Base-by-base conservation (phyloP, 208 protist genomes). In the Leishmania arabica region DNA sequence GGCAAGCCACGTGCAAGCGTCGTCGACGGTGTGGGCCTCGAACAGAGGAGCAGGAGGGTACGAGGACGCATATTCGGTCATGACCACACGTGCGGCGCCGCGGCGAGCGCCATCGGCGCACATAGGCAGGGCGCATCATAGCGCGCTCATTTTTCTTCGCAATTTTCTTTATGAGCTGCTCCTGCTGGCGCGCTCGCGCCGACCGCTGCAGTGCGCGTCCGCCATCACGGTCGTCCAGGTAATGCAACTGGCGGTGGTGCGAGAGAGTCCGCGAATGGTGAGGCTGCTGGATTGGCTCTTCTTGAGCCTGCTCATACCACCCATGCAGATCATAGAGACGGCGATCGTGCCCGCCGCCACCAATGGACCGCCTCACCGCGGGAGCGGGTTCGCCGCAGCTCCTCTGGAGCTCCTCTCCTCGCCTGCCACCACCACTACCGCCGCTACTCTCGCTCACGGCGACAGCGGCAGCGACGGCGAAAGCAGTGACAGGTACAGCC, bases 1-100 rank as follows among this genome's bases (percentile, higher is more conserved):
- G 17, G 49, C 65, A 5, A 70, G 53, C 27, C 54, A 77, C 13
- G 54, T 40, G n/a, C 80, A 84, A 66, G 75, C 75, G 19, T 80
- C 74, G 56, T 84, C 80, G 15, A 47, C 6, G 6, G 75, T 77
- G 80, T 84, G 80, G 80, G 40, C 5, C 74, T 53, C 51, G 72
- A 40, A 2, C 27, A 51, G 72, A 47, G 51, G 51, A n/a, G 72
- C 17, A 19, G 72, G 72, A 54, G 53, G 72, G 17, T 2, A n/a
- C 34, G 72, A 47, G 5, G 47, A 13, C 27, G 19, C 19, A 9
- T 24, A 51, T 73, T 51, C 69, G 45, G 27, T 45, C 42, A 37
- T 47, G 69, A 31, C 6, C 45, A 37, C 69, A 31, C 42, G 3
- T 15, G 37, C 69, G 4, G 27, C 69, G 11, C 40, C 69, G 40